phyloP scores from a whole-genome alignment of 306 rosid genomes.

The Macrotyloma uniflorum region DNA sequence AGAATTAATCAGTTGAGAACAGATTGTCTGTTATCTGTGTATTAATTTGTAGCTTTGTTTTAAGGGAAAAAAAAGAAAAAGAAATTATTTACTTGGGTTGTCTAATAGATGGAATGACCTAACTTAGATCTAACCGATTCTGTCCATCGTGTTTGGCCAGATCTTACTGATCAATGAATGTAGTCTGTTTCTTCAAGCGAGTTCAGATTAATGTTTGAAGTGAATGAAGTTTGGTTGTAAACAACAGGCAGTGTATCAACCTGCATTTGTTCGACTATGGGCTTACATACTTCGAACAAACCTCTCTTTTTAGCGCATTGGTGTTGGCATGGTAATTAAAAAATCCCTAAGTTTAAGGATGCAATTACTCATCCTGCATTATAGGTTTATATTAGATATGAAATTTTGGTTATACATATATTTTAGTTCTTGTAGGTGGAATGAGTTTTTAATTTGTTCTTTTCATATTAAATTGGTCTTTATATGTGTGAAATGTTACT shows the following conservation, averaged over 20 bases:
- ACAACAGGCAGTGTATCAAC: not conserved
- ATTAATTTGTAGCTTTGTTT: conserved; percentile 53
- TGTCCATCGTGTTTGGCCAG: conserved; percentile 56
- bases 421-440: too few relatives aligned
- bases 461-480: too few relatives aligned
- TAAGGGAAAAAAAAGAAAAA: not conserved
- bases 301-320: not conserved
- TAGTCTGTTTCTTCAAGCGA: conserved; percentile 43
- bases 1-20: conserved; percentile 47
- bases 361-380: not conserved
- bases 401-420: not conserved
- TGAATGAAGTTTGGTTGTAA: conserved; percentile 40
- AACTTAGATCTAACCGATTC: conserved; percentile 76
- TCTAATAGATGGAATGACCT: conserved; percentile 68
- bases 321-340: not conserved
- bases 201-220: conserved; percentile 43
- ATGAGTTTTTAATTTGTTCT: too few relatives aligned
- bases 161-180: conserved; percentile 61
- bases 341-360: not conserved
- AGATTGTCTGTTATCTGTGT: conserved; percentile 51
- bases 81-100: conserved; percentile 49
- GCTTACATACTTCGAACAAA: not conserved
- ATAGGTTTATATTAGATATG: not conserved
- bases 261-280: not conserved
- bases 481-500: too few relatives aligned